phyloP scores from a whole-genome alignment of 2,329 filamentous ascomycete genomes.

The Gnomoniopsis sp. region DNA sequence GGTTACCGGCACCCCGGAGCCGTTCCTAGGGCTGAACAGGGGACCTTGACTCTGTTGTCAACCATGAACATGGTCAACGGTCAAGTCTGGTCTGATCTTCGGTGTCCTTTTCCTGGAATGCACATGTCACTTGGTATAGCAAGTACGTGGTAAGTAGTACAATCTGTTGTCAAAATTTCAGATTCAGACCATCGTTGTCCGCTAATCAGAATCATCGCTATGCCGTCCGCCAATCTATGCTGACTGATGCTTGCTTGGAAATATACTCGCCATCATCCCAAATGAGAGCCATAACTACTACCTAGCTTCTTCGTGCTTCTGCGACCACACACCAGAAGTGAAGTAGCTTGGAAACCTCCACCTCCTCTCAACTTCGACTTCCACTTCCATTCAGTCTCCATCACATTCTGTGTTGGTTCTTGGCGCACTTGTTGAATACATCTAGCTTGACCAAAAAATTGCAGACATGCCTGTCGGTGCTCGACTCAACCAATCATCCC shows the following conservation, averaged over 20 bases:
- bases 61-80: too few relatives aligned
- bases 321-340: neutral
- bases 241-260: neutral
- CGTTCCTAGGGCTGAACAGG: slow-evolving; percentile 1
- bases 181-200: neutral
- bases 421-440: neutral
- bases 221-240: slow-evolving; percentile 7
- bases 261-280: neutral
- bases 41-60: neutral
- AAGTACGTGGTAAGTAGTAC: neutral
- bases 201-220: slow-evolving; percentile 11
- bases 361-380: too few relatives aligned
- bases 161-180: slow-evolving; percentile 4
- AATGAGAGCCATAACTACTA: neutral
- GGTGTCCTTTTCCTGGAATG: neutral
- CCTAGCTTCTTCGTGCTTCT: neutral
- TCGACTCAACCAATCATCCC: neutral
- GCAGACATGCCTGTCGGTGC: neutral
- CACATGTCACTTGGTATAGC: neutral
- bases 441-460: neutral
- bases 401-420: neutral
- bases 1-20: neutral
- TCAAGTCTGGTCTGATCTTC: neutral
- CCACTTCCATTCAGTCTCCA: neutral
- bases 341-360: neutral